Base-by-base conservation (phyloP, 805 yeast genomes). In the Torulaspora indica region DNA sequence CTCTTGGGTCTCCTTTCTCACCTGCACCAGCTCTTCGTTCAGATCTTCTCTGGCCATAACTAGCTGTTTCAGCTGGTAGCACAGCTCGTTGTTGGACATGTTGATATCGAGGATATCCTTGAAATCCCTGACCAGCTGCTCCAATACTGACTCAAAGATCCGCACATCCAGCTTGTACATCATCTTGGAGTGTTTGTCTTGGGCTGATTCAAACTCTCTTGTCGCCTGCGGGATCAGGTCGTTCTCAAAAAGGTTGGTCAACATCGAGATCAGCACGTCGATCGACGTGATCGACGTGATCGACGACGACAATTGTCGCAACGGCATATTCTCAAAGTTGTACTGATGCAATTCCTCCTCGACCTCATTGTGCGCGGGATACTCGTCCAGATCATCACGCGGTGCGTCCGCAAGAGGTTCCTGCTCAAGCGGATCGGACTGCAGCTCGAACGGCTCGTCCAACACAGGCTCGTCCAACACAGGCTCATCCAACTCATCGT, bases 31-130 rank as follows among this genome's bases (percentile, higher is more conserved):
- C 22, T 49, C 45, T 28, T 48, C 51, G 29, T 48, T 54, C 32
- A 52, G 31, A 14, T 47, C 53, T 31, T 45, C 51, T 20, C 50
- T 50, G 17, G 48, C 50, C 15, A 38, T 36, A 2, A 47, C 38
- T 9, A 56, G 37, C 30, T 54, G 55, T 30, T 47, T 54, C 24
- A 56, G 35, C 35, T 54, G 57, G 31, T 55, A 53, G 35, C 58
- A 52, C 13, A 63, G 51, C 28, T 59, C 59, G 46, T 61, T 61
- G 35, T 61, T 63, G 2, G 66, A 63, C 20, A 55, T 27, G 46
- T 61, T 57, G 20, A 62, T 56, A 37, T 62, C 68, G 18, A 54
- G 38, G 8, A 62, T 57, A 42, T 62, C 66, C n/a, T 46, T 43
- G 12, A 63, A 44, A 40, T 63, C 68, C 29, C 47, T 47, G 4